Conservation (phyloP, 345 rosid species). For the Tarenaya hassleriana region DNA sequence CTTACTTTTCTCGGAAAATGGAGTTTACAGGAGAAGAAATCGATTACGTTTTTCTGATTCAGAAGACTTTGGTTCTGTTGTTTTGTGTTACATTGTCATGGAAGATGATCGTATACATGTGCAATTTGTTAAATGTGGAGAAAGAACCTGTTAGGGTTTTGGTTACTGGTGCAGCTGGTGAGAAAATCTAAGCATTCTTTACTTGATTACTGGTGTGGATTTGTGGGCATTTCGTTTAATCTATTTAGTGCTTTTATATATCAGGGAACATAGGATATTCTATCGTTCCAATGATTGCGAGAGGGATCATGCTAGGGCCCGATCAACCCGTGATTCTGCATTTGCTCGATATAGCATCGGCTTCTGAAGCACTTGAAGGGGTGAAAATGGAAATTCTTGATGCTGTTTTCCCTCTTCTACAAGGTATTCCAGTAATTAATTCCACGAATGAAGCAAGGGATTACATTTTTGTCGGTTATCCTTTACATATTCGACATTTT, state of each 20-base stretch:
- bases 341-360: slow-evolving; percentile 67
- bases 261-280: slow-evolving; percentile 90
- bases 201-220: background rate
- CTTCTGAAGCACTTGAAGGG: slow-evolving; percentile 56
- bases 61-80: slow-evolving; percentile 42
- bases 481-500: no score
- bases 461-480: no score
- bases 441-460: background rate
- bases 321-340: slow-evolving; percentile 77
- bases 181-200: slow-evolving; percentile 12
- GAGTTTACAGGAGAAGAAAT: slow-evolving; percentile 22
- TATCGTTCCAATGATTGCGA: slow-evolving; percentile 75
- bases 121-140: slow-evolving; percentile 41
- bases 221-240: background rate
- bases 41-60: slow-evolving; percentile 30
- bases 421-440: slow-evolving; percentile 25
- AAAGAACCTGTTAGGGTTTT: slow-evolving; percentile 58
- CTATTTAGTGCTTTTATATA: background rate
- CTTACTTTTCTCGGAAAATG: slow-evolving; percentile 23
- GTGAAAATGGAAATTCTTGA: slow-evolving; percentile 74
- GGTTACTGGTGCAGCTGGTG: slow-evolving; percentile 84
- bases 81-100: slow-evolving; percentile 39
- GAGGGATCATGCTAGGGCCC: slow-evolving; percentile 75
- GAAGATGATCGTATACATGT: slow-evolving; percentile 56
- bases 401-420: slow-evolving; percentile 78